Conservation (phyloP, 2,329 filamentous ascomycete genomes). For the Cladophialophora carrionii region DNA sequence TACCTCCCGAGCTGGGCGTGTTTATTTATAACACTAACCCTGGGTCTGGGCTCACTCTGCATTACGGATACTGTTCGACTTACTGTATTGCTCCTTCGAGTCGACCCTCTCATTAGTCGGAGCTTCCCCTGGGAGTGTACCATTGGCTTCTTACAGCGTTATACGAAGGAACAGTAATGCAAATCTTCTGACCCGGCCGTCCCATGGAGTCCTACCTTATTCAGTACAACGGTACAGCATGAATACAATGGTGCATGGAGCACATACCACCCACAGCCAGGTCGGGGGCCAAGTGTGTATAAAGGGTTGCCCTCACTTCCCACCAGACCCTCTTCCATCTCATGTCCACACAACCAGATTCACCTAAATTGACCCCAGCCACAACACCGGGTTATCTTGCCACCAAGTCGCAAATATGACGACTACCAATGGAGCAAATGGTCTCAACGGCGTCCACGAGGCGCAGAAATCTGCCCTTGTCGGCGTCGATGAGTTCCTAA, state of each 20-base stretch:
- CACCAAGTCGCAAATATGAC: conserved; percentile 23
- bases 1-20: not conserved
- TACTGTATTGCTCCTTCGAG: not conserved
- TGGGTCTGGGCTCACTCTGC: no score
- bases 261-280: not conserved
- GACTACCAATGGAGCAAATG: conserved; percentile 26
- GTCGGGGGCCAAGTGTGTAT: not conserved
- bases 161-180: not conserved
- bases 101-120: not conserved
- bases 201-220: no score
- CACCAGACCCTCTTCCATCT: not conserved
- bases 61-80: not conserved
- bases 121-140: not conserved
- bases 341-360: not conserved
- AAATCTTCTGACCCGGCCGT: not conserved
- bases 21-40: not conserved
- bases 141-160: not conserved
- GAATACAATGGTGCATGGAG: not conserved
- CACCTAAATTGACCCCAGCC: not conserved
- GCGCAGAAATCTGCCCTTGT: conserved; percentile 27
- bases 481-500: conserved; percentile 32
- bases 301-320: not conserved
- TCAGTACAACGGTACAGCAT: not conserved
- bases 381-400: not conserved
- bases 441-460: conserved; percentile 25